phyloP scores from a whole-genome alignment of 2,329 filamentous ascomycete species.

The Grosmannia huntii region DNA sequence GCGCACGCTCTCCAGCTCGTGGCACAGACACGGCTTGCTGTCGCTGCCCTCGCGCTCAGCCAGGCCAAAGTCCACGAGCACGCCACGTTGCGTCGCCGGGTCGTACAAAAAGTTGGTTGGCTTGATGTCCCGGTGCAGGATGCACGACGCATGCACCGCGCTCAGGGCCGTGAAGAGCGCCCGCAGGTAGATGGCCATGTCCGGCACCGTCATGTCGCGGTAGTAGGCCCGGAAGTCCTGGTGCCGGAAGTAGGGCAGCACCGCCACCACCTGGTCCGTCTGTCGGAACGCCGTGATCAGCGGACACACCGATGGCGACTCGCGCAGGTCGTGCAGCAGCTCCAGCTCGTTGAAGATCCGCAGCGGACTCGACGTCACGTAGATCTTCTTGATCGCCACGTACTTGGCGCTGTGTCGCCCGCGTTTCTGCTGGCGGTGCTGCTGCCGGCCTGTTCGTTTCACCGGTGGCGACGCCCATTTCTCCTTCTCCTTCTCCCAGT shows the following conservation, averaged over 20 bases:
- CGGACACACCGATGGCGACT: slow-evolving; percentile 78
- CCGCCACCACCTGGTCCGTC: slow-evolving; percentile 87
- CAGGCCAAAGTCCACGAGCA: slow-evolving; percentile 97
- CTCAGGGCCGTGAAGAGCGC: slow-evolving; percentile 76
- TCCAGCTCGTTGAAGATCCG: slow-evolving; percentile 96
- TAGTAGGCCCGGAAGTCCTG: slow-evolving; percentile 94
- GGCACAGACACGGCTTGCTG: slow-evolving; percentile 70
- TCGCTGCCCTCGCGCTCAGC: slow-evolving; percentile 75
- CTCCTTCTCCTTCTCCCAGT: slow-evolving; percentile 53
- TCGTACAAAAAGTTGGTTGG: slow-evolving; percentile 97
- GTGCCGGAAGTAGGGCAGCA: slow-evolving; percentile 91
- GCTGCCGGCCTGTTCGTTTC: slow-evolving; percentile 32
- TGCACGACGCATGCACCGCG: slow-evolving; percentile 70
- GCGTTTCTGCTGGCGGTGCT: slow-evolving; percentile 1
- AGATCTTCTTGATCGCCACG: slow-evolving; percentile 98
- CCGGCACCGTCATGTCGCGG: slow-evolving; percentile 69
- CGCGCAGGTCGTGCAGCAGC: slow-evolving; percentile 73
- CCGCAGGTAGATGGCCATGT: slow-evolving; percentile 82
- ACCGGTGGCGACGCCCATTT: slow-evolving; percentile 59
- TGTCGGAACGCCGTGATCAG: slow-evolving; percentile 94
- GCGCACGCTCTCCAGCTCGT: slow-evolving; percentile 49
- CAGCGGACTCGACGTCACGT: slow-evolving; percentile 87
- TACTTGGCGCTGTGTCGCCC: slow-evolving; percentile 47
- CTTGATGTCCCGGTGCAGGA: slow-evolving; percentile 92
- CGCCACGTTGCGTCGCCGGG: slow-evolving; percentile 63